Conservation (phyloP, 179 eudicot genomes). For the Gypsophila paniculata region DNA sequence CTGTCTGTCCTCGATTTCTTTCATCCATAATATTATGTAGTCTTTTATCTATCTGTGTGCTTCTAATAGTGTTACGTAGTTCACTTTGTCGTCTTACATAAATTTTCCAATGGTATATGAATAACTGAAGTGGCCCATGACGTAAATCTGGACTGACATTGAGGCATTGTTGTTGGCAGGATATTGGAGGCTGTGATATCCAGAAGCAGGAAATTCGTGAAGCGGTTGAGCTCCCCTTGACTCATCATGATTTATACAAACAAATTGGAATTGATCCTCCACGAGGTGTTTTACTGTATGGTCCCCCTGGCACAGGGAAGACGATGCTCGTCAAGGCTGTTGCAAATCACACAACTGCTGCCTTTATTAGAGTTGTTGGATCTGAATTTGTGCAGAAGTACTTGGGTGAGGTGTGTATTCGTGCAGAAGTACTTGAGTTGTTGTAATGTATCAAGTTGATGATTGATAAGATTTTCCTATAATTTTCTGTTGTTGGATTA, state of each 20-base stretch:
- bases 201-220: slow-evolving; percentile 98
- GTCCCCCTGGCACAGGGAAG: slow-evolving; percentile 98
- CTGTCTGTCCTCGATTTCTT: too few relatives aligned
- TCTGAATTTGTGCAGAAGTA: slow-evolving; percentile 97
- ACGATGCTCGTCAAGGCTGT: slow-evolving; percentile 99
- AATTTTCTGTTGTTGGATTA: background rate
- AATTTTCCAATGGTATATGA: background rate
- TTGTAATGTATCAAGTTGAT: background rate
- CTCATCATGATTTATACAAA: slow-evolving; percentile 88
- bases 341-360: slow-evolving; percentile 89
- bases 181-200: slow-evolving; percentile 96
- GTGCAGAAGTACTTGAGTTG: background rate
- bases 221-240: slow-evolving; percentile 95
- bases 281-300: slow-evolving; percentile 95
- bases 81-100: background rate
- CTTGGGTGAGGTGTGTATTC: slow-evolving; percentile 68
- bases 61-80: background rate
- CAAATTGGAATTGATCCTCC: slow-evolving; percentile 97
- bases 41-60: background rate
- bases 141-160: background rate
- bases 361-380: slow-evolving; percentile 91
- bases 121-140: background rate
- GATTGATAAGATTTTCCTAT: background rate
- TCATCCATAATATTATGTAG: background rate
- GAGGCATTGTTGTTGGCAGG: slow-evolving; percentile 38